Base-by-base conservation (phyloP, 257 asterid species). In the Petunia secreta region DNA sequence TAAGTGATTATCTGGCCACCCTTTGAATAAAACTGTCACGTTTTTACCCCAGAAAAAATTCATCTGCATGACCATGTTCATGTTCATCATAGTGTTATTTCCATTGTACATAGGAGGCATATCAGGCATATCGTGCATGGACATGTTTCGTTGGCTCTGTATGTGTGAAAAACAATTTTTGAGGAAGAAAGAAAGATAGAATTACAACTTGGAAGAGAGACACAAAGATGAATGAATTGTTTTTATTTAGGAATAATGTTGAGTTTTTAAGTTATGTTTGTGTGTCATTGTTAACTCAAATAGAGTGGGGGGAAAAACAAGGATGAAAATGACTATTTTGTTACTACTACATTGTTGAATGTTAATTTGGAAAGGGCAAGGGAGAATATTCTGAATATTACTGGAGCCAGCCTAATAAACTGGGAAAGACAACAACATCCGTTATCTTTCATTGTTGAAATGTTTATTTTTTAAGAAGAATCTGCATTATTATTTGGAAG, bases 1-100 rank as follows among this genome's bases (percentile, higher is more conserved):
- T 40, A 85, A 84, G 69, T 79, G 83, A 76, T 86, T 82, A 55
- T 80, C 75, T 4, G 90, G 90, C 90, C 90, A 87, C 14, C 87
- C 88, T 43, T 69, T 39, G 71, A 87, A 85, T 10, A 85, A 65
- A 38, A 87, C 63, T 8, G 74, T 79, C 60, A 69, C 88, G 44
- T 85, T 77, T 58, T 85, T 87, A 11, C 90, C 88, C 90, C 88
- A 85, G 73, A 78, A 85, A 53, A 87, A 85, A 81, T 76, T 83
- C 88, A 80, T 83, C 44, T 85, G 84, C 90, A 85, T 85, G 2
- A 44, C 80, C 88, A 85, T 85, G 40, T 87, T 25, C 25, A 25
- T 25, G 25, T 25, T 25, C 25, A 25, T 79, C 73, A 41, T 71
- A 34, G 77, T 48, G 34, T 50, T 9, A 8, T 68, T 3, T 25